Base-by-base conservation (phyloP, 148 eudicot species). In the Vaccinium darrowii region DNA sequence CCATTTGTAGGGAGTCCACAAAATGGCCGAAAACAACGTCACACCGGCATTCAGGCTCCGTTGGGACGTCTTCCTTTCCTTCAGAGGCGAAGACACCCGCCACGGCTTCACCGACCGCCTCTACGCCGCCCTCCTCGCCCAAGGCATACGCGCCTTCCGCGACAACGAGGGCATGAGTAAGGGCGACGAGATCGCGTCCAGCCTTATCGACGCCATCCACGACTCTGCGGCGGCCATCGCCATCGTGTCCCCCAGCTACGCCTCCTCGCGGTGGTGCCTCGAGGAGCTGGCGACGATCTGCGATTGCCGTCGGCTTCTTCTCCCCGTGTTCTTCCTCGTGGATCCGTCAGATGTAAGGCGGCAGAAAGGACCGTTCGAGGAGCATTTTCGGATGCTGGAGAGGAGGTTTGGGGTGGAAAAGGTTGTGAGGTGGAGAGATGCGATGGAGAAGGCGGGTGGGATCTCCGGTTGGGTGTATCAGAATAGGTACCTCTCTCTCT, bases 281-380 rank as follows among this genome's bases (percentile, higher is more conserved):
- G 80, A 91, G 23, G 93, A 91, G 73, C 90, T 92, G 1, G 87
- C 87, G 18, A 80, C 56, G 25, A 79, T 90, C 67, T 86, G 85
- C 50, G 79, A 90, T 52, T 78, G 88, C 12, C 63, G 75, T 8
- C 84, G 87, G 81, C 88, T 89, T 51, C 84, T 92, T 69, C 53
- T 91, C 8, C 94, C 94, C 0, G 94, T 92, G 21, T 92, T 92
- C 84, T 91, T 85, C 67, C 16, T 13, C 36, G 91, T 92, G 18
- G 71, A 88, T 60, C 93, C 94, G 36, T 89, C 93, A 23, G 65
- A 91, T 53, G 90, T 92, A 0, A 80, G 94, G 50, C 18, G 84
- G 53, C 94, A 92, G 49, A 84, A 18, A 60, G 94, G 92, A 23
- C 62, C 80, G 0, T 90, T 92, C 52, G 84, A 86, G 9, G 21